These are phyloP conservation scores for Favolaschia claudopus DNA, from an alignment of 768 basidiomycete species.

Conservation along the genomic window DNA sequence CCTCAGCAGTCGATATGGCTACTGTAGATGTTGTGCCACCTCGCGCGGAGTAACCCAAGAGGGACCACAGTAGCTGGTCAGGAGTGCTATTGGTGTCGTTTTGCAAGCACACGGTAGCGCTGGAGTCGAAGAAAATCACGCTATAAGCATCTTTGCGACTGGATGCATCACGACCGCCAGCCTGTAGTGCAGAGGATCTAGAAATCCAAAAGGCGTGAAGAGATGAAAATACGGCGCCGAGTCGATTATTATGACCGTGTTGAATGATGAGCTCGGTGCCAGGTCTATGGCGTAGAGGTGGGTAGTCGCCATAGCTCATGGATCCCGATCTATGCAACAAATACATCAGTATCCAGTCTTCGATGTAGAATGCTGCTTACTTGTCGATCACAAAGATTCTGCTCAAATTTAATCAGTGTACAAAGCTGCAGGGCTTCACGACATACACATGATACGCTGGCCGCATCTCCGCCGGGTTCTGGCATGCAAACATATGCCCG, in stretches of 20 bases:
- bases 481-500: constrained; percentile 62
- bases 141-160: constrained; percentile 62
- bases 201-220: constrained; percentile 65
- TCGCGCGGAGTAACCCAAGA: constrained; percentile 40
- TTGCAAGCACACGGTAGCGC: constrained; percentile 31
- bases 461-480: constrained; percentile 58
- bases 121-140: constrained; percentile 53
- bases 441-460: constrained; percentile 70
- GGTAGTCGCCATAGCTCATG: constrained; percentile 51
- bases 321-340: constrained; percentile 63
- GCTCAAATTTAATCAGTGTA: neutral
- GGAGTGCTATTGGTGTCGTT: constrained; percentile 59
- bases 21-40: constrained; percentile 53
- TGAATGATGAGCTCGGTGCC: constrained; percentile 44
- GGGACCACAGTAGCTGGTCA: constrained; percentile 46
- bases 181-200: constrained; percentile 46
- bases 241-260: constrained; percentile 52
- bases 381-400: constrained; percentile 58
- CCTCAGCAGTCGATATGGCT: constrained; percentile 47
- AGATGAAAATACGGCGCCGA: constrained; percentile 67
- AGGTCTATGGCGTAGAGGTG: constrained; percentile 54
- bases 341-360: too few relatives aligned
- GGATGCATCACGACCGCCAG: constrained; percentile 25
- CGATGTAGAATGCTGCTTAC: constrained; percentile 35
- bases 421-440: neutral